Base-by-base conservation (phyloP, 257 asterid genomes). In the Solanum sitiens region DNA sequence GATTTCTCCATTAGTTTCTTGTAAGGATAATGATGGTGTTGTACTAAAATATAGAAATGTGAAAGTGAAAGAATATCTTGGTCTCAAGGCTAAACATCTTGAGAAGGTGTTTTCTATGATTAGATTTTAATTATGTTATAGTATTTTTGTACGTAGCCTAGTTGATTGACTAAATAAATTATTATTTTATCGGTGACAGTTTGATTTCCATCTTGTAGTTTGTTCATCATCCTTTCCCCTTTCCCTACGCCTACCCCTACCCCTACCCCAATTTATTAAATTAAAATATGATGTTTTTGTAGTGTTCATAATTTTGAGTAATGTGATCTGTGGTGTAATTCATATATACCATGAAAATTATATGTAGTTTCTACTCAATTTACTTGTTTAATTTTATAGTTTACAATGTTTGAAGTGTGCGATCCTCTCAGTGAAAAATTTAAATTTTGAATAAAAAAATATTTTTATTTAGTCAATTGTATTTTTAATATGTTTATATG, bases 21-120 rank as follows among this genome's bases (percentile, higher is more conserved):
- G 50, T 32, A 67, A 42, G 50, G 45, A 72, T 33, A 32, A 30
- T 70, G 18, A 6, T 53, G 47, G 68, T 42, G 74, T 21, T 27
- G 77, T 67, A 8, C 95, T 93, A 12, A 63, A 39, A 7, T 96
- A 93, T 88, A 90, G 93, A 8, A 53, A 94, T 2, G 85, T 94
- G 83, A 89, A 86, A 1, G 93, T 94, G 59, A 96, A 91, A 67
- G 98, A 96, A 86, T 96, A 90, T 65, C 65, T 94, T 20, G 72
- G 91, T 13, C 86, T 95, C 42, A 96, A 94, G 94, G 89, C 89
- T 83, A 92, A 93, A 86, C 89, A 95, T 91, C 91, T 92, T 86
- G 95, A 89, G 27, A 89, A 92, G 89, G 93, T 98, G 53, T 87
- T 96, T 85, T 44, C 90, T 35, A 50, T 89, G 12, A 53, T 95